Conservation (phyloP, 176 grass and related monocot genomes). For the Otatea glauca region DNA sequence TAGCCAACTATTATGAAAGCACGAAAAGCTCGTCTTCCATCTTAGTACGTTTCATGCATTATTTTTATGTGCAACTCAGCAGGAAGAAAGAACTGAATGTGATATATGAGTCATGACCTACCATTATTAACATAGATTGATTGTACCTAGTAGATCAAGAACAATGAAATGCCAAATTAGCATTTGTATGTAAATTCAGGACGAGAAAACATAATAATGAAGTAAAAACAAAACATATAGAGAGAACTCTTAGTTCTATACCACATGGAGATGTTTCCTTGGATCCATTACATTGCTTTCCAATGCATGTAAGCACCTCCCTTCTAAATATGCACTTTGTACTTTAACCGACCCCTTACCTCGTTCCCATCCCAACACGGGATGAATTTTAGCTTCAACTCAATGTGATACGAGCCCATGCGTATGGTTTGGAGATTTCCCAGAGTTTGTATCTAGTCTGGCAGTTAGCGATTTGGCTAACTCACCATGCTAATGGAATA, state of each 20-base stretch:
- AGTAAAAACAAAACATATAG: background rate
- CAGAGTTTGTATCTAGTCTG: too few relatives aligned
- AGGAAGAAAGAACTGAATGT: constrained; percentile 5
- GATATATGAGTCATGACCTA: constrained; percentile 36
- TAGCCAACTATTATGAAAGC: background rate
- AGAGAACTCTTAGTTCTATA: background rate
- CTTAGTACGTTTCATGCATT: constrained; percentile 21
- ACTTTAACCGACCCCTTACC: too few relatives aligned
- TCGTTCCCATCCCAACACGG: background rate
- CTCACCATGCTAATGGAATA: too few relatives aligned
- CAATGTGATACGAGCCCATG: too few relatives aligned
- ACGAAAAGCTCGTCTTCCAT: background rate
- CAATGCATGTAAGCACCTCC: background rate
- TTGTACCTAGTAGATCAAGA: constrained; percentile 7
- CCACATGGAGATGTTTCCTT: background rate
- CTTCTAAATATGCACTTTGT: background rate
- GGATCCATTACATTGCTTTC: background rate
- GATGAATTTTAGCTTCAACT: background rate
- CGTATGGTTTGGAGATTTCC: too few relatives aligned
- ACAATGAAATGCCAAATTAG: background rate
- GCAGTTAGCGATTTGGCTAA: too few relatives aligned
- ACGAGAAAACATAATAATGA: background rate
- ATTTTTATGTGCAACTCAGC: constrained; percentile 23
- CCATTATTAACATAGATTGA: background rate
- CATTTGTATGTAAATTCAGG: background rate